A percentile compares a stretch with the other conserved stretches of the same genome.
These are phyloP conservation scores for Melaleuca alternifolia DNA, from an alignment of 345 rosid genomes.

Conservation along the genomic window DNA sequence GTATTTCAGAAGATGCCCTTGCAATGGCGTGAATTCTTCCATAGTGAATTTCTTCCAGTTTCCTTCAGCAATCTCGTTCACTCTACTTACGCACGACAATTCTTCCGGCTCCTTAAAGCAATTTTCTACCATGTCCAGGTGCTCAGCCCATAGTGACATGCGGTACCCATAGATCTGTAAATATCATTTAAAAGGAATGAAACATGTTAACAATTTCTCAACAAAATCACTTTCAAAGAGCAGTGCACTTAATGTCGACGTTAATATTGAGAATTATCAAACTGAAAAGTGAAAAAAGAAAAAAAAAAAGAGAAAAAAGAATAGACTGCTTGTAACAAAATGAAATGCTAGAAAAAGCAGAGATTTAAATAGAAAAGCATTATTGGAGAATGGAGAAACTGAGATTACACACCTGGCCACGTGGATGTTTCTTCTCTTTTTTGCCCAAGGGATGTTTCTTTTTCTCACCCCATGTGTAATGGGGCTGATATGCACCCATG, in stretches of 20 bases:
- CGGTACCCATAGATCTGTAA: slow-evolving; percentile 68
- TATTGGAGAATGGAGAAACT: background rate
- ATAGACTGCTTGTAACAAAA: background rate
- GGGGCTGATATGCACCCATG: slow-evolving; percentile 73
- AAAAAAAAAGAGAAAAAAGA: background rate
- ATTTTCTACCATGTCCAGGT: slow-evolving; percentile 37
- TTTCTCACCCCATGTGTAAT: slow-evolving; percentile 46
- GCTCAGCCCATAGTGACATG: slow-evolving; percentile 94
- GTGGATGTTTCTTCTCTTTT: background rate
- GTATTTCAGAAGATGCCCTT: slow-evolving; percentile 67
- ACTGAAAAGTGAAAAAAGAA: too few relatives aligned
- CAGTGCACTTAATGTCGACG: background rate
- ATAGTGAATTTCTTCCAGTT: slow-evolving; percentile 57
- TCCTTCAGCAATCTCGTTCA: slow-evolving; percentile 58
- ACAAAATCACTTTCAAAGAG: background rate
- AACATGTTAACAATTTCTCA: background rate
- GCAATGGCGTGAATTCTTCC: slow-evolving; percentile 29
- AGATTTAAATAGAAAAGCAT: background rate
- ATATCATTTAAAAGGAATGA: background rate
- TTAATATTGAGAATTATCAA: background rate
- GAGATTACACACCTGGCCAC: slow-evolving; percentile 43
- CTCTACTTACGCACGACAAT: slow-evolving; percentile 43
- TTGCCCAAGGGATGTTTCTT: slow-evolving; percentile 28
- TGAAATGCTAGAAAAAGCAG: background rate
- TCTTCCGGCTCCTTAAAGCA: slow-evolving; percentile 44